Base-by-base conservation (phyloP, 768 basidiomycete species). In the Solioccasus polychromus region DNA sequence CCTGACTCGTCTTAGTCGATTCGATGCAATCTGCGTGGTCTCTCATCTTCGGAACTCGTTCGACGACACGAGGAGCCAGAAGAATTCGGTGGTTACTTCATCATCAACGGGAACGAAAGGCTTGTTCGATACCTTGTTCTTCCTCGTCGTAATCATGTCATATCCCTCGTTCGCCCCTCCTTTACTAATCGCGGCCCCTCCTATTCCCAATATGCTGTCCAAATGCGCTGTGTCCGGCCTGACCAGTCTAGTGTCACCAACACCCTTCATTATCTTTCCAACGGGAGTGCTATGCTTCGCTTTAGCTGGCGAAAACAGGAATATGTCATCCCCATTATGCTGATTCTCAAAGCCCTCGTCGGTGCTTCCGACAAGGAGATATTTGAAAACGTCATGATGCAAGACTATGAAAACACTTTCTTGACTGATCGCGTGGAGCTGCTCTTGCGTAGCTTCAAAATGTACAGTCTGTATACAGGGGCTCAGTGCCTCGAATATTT, bases 61-160 rank as follows among this genome's bases (percentile, higher is more conserved):
- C 71, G 74, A 45, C 85, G 85, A 50, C 88, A 95, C 62, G 96
- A 99, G 75, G 96, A 99, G 60, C 85, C 96, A 1, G 92, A 96
- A 70, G 96, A 98, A 67, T 97, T 97, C 60, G 96, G 96, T 42
- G 96, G 95, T 23, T 98, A 99, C 70, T 99, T 99, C 63, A 80
- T 99, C 62, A 83, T 99, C 67, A 99, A 99, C 66, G 96, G 96
- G 51, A 98, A 97, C 69, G 96, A 99, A 70, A 92, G 93, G 70
- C 81, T 99, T 51, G 94, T 99, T 55, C 92, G 96, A 52, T 97
- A 93, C 70, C 83, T 98, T 62, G 93, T 98, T 59, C 78, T 99
- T 30, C 95, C 94, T 11, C 86, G 96, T 22, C 80, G 96, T 42
- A 92, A 98, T 63, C 92, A 98, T 71, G 92, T 91, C 59, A 90